A percentile compares a stretch with the other conserved stretches of the same genome.
Evolutionary conservation across 768 basidiomycete genomes (phyloP).

Genomic region (Pisolithus tinctorius): DNA sequence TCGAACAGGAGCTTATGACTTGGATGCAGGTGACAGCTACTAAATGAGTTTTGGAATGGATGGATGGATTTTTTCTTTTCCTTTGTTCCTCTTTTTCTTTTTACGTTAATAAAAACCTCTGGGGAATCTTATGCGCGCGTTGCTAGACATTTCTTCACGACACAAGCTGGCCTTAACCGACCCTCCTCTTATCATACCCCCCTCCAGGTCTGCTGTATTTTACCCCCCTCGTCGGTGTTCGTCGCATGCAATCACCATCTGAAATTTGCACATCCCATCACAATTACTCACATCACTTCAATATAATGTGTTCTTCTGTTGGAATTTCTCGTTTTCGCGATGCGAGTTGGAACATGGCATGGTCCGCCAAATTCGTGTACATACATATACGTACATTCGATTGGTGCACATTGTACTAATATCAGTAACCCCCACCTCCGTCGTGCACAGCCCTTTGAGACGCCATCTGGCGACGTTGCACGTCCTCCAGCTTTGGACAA

Average conservation of each 20-base stretch:
- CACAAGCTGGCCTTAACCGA: constrained; percentile 32
- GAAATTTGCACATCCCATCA: constrained; percentile 29
- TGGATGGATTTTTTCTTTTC: constrained; percentile 5
- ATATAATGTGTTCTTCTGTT: constrained; percentile 13
- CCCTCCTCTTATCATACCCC: constrained; percentile 24
- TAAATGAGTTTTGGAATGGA: constrained; percentile 18
- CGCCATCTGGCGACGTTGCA: constrained; percentile 85
- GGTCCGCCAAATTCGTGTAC: neutral
- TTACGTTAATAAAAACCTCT: neutral
- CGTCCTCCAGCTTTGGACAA: constrained; percentile 95
- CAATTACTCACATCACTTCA: constrained; percentile 31
- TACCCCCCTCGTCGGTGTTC: constrained; percentile 26
- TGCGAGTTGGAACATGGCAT: neutral
- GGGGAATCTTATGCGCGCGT: constrained; percentile 15
- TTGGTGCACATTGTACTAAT: neutral
- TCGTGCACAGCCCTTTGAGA: constrained; percentile 68
- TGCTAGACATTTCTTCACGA: constrained; percentile 21
- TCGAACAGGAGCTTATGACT: constrained; percentile 31
- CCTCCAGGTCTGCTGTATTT: constrained; percentile 36
- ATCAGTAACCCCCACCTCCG: constrained; percentile 41
- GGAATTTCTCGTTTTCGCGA: neutral
- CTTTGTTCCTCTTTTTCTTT: constrained; percentile 4
- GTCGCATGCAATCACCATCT: constrained; percentile 31
- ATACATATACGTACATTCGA: constrained; percentile 4
- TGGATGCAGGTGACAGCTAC: constrained; percentile 32